Conservation (phyloP, 2,329 filamentous ascomycete genomes). For the Penicillium sp. region DNA sequence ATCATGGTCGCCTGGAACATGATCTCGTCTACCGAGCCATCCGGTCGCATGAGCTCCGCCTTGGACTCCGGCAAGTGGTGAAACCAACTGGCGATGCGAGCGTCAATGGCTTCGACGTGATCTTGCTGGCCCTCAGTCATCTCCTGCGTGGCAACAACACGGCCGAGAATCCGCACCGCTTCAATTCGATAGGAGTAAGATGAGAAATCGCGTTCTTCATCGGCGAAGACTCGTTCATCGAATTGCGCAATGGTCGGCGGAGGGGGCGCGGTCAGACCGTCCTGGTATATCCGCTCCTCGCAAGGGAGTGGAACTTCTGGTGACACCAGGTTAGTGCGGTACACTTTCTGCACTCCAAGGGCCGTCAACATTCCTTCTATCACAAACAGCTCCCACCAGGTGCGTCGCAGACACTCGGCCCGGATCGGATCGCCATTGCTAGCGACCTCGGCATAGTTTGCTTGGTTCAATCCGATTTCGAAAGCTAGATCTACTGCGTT, state of each 20-base stretch:
- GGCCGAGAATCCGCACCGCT: slow-evolving; percentile 75
- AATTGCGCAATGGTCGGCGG: slow-evolving; percentile 73
- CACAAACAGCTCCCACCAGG: slow-evolving; percentile 88
- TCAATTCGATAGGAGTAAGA: slow-evolving; percentile 86
- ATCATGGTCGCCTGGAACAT: slow-evolving; percentile 92
- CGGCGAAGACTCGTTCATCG: slow-evolving; percentile 75
- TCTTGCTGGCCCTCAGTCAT: slow-evolving; percentile 51
- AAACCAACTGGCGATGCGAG: slow-evolving; percentile 71
- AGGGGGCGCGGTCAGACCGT: slow-evolving; percentile 59
- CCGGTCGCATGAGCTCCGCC: slow-evolving; percentile 68
- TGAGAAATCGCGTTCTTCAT: slow-evolving; percentile 71
- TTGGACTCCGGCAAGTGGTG: slow-evolving; percentile 77
- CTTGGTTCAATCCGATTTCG: slow-evolving; percentile 74
- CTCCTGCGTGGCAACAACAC: slow-evolving; percentile 62
- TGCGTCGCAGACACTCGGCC: slow-evolving; percentile 83
- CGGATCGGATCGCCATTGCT: slow-evolving; percentile 68
- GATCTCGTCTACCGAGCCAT: slow-evolving; percentile 81
- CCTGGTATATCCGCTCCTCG: slow-evolving; percentile 70
- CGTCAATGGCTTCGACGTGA: slow-evolving; percentile 64
- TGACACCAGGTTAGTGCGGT: slow-evolving; percentile 72
- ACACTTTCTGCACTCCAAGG: slow-evolving; percentile 52
- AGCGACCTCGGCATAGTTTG: slow-evolving; percentile 67
- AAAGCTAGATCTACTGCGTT: slow-evolving; percentile 73
- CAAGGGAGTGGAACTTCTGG: slow-evolving; percentile 77
- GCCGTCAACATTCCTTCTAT: slow-evolving; percentile 84